Evolutionary conservation across 495 filamentous ascomycete genomes (phyloP).

Genomic region (Aspergillus funiculosus): DNA sequence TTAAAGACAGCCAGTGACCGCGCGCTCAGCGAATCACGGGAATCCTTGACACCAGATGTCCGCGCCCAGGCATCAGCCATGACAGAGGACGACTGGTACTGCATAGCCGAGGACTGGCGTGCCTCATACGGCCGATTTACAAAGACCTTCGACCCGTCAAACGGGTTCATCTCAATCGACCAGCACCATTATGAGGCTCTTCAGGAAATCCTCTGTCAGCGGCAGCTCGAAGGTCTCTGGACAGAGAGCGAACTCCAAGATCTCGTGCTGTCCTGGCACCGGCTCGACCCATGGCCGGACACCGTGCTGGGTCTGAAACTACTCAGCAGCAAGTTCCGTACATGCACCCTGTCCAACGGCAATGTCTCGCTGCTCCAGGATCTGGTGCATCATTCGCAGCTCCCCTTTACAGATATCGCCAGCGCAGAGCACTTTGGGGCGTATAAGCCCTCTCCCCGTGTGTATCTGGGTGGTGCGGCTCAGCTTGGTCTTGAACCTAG

Average conservation of each 20-base stretch:
- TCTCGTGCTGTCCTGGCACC: conserved; percentile 63
- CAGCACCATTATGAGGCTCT: conserved; percentile 62
- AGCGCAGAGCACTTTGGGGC: conserved; percentile 66
- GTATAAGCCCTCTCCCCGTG: conserved; percentile 67
- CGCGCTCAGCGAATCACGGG: conserved; percentile 38
- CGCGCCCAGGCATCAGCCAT: conserved; percentile 45
- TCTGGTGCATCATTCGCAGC: conserved; percentile 47
- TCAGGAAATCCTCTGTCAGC: conserved; percentile 47
- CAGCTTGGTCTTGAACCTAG: conserved; percentile 49
- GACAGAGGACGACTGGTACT: conserved; percentile 52
- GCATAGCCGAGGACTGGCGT: conserved; percentile 64
- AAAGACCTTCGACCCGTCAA: conserved; percentile 35
- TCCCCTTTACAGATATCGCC: conserved; percentile 57
- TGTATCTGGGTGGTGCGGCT: conserved; percentile 62
- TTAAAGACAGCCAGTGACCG: conserved; percentile 36
- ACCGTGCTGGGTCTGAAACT: conserved; percentile 48
- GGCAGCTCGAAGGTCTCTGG: conserved; percentile 54
- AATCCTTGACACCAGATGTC: conserved; percentile 41
- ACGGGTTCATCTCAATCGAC: conserved; percentile 55
- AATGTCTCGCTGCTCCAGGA: conserved; percentile 63
- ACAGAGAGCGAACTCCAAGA: conserved; percentile 48
- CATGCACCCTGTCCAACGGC: conserved; percentile 67
- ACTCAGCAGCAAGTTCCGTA: conserved; percentile 51
- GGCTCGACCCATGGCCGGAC: conserved; percentile 64
- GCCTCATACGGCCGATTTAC: conserved; percentile 57